phyloP scores from a whole-genome alignment of 148 eudicot species.

The Cornus suecica region DNA sequence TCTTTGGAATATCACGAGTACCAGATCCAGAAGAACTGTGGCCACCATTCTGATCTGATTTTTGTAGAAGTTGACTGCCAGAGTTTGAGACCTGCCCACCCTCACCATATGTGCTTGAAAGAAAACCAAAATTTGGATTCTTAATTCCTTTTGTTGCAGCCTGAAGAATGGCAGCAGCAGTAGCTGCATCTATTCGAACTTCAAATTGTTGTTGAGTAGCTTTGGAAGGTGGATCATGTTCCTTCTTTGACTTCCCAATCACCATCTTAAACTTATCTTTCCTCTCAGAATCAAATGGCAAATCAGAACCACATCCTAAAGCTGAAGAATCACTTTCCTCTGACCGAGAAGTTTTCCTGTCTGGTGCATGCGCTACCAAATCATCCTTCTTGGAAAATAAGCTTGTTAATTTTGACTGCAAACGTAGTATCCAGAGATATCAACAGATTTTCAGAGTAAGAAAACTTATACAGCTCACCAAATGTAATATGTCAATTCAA shows the following conservation, averaged over 20 bases:
- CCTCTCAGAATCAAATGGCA: conserved; percentile 58
- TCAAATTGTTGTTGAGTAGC: conserved; percentile 40
- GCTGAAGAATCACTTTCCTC: conserved; percentile 32
- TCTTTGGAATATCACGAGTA: conserved; percentile 41
- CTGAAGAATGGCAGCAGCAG: conserved; percentile 94
- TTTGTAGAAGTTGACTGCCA: conserved; percentile 21
- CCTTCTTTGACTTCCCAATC: conserved; percentile 72
- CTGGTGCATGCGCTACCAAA: conserved; percentile 25
- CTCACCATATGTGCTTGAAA: conserved; percentile 49
- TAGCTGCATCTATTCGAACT: conserved; percentile 60
- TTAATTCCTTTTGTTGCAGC: conserved; percentile 90
- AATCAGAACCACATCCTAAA: conserved; percentile 29
- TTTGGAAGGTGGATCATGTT: conserved; percentile 54
- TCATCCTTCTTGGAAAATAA: conserved; percentile 39
- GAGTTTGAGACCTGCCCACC: conserved; percentile 32
- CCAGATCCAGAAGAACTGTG: conserved; percentile 26
- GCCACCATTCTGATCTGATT: conserved; percentile 29
- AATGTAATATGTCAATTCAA: background rate
- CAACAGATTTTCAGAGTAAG: background rate
- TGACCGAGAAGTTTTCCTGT: conserved; percentile 27
- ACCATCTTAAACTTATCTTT: conserved; percentile 97
- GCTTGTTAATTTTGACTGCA: conserved; percentile 57
- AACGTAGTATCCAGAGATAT: conserved; percentile 8
- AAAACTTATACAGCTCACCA: conserved; percentile 2
- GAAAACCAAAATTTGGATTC: conserved; percentile 50